Base-by-base conservation (phyloP, 495 filamentous ascomycete genomes). In the Staphylotrichum longicolle region DNA sequence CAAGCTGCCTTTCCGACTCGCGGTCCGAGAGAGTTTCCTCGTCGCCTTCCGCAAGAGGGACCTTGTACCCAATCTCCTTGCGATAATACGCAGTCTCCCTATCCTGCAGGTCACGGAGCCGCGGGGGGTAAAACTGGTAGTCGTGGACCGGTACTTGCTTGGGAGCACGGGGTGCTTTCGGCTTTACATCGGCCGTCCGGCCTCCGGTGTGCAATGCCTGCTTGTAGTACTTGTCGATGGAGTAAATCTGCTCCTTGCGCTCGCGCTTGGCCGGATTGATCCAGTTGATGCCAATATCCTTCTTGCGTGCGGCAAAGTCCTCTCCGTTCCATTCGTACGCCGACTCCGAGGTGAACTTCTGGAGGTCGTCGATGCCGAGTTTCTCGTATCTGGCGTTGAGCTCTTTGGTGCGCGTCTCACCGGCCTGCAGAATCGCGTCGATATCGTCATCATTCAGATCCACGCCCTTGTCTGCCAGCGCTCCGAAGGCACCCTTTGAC, bases 241-340 rank as follows among this genome's bases (percentile, higher is more conserved):
- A 96, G 67, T 99, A 99, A 34, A 89, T 89, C 71, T 96, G 91
- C 70, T 99, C 94, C 76, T 98, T 99, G 55, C 95, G 89, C 76
- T 99, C 95, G 67, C 95, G 93, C 80, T 98, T 99, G 20, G 94
- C 86, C 3, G 95, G 95, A 68, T 99, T 96, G 78, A 99, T 99
- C 95, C 95, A 99, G 70, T 81, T 95, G 37, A 96, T 82, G 42
- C 91, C 91, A 62, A 99, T 90, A 47, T 96, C 93, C 69, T 96
- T 97, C 78, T 96, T 96, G 56, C 86, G 85, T n/a, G 80, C 83
- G 7, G 91, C 90, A 67, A 98, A 99, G 67, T 92, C 90, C 72
- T 97, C 86, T 34, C 95, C 95, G 64, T 99, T 98, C 95, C 95
- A 99, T 70, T 98, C 93, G 62, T 99, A 99, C 0, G 93, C 89